phyloP scores from a whole-genome alignment of 73 alveolate species.

The Uronychia setigera region DNA sequence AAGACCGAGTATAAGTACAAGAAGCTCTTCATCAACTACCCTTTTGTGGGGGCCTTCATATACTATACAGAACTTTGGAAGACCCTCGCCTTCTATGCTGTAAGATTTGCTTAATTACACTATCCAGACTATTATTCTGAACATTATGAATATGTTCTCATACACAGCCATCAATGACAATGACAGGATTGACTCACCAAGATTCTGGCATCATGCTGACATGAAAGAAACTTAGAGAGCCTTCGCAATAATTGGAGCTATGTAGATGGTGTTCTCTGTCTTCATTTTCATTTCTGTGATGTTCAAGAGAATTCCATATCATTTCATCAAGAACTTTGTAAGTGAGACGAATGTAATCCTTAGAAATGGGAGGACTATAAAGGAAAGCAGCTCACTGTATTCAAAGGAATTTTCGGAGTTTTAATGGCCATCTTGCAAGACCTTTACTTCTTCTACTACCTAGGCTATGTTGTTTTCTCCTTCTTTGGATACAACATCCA shows the following conservation, averaged over 20 bases:
- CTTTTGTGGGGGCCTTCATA: constrained; percentile 34
- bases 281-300: constrained; percentile 26
- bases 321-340: constrained; percentile 15
- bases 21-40: constrained; percentile 51
- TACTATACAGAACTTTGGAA: constrained; percentile 57
- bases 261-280: constrained; percentile 17
- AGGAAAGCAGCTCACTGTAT: background rate
- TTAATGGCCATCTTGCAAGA: constrained; percentile 44
- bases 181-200: constrained; percentile 22
- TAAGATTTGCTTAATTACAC: background rate
- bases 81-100: constrained; percentile 33
- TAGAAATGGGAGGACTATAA: constrained; percentile 1
- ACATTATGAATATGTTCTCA: constrained; percentile 40
- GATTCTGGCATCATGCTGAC: constrained; percentile 3
- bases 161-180: constrained; percentile 23
- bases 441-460: constrained; percentile 65
- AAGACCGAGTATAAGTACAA: constrained; percentile 50
- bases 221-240: background rate
- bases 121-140: constrained; percentile 14
- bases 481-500: constrained; percentile 69
- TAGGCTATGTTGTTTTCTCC: constrained; percentile 74
- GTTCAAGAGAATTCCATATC: constrained; percentile 39
- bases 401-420: background rate
- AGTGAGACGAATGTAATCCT: background rate
- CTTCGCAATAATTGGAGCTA: constrained; percentile 11